Evolutionary conservation across 768 basidiomycete genomes (phyloP), one percentile per base, ranked within the genome.

Genomic region (Amanita rubescens): DNA sequence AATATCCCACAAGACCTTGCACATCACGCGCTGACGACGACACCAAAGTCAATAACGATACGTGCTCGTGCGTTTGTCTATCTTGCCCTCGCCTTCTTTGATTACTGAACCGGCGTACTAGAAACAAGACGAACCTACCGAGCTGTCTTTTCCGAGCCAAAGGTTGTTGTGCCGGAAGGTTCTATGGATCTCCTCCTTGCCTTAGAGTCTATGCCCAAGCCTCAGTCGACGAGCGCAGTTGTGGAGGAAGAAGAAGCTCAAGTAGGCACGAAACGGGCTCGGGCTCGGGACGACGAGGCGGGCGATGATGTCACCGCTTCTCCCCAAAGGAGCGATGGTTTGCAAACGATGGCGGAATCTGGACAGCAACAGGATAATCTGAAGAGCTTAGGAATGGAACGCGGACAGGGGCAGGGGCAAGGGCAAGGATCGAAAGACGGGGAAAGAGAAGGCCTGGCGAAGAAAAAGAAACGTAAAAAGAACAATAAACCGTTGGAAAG

Each of bases 101-200:
- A 15, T 19, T 39, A 19, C 30, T 25, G n/a, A 30, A 50, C 53
- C 25, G 32, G 5, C 2, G 22, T 22, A 32, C 20, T 59, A 91
- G 90, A 88, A 69, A 88, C 89, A 0, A 85, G 90, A 30, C 81
- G 79, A 62, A 90, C 88, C 4, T 90, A 87, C 60, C 80, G 89
- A 5, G 85, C 90, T 0, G 77, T 91, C 0, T 69, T 92, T 19
- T 90, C 89, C 3, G 86, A 88, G 61, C 87, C 90, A 0, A 78
- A 65, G 44, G 64, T 90, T 9, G 75, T 91, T 10, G 65, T 89
- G 1, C 84, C 84, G 1, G 43, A 46, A 12, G 52, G 52, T 19
- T 53, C 52, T 9, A 53, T 53, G 52, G 34, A 53, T 11, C 20
- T 46, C 25, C n/a, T 53, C n/a, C 43, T 20, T 19, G 19, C 49